Base-by-base conservation (phyloP, 257 asterid species). In the Solanum sejunctum region DNA sequence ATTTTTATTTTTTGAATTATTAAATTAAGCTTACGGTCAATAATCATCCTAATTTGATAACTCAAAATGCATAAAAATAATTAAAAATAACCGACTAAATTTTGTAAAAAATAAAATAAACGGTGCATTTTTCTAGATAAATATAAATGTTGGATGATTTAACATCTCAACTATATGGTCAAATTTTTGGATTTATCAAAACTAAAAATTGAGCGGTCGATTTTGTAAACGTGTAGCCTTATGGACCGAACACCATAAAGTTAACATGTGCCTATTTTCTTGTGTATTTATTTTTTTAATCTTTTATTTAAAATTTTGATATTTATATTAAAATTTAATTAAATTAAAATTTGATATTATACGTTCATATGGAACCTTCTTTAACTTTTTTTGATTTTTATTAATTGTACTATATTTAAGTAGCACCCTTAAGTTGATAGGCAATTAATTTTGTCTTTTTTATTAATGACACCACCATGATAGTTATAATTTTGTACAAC, bases 241-340 rank as follows among this genome's bases (percentile, higher is more conserved):
- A n/a, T 6, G 39, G 11, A 72, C 39, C 20, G n/a, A 72, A 72
- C 39, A 45, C 57, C 80, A 72, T 9, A 72, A 43, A 45, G 51
- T 36, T n/a, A 72, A n/a, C 79, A 39, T 70, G 78, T 70, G 54
- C 28, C 16, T 32, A 32, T 32, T 32, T 32, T 32, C 36, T 32
- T 32, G 36, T 32, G 36, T 32, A 32, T 32, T 32, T 32, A 32
- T 32, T 49, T 11, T 49, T 49, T 49, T 10, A 8, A 49, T 36
- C 5, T 36, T 36, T 36, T 36, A 3, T 36, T 36, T 0, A 1
- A 36, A 36, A 2, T 36, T 36, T 36, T 36, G 64, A 18, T 58
- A 20, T 58, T 4, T 1, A 0, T 58, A 20, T 9, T 20, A 1
- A 58, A 57, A 1, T 58, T 3, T 20, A 0, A 58, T 58, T 20